A percentile compares a stretch with the other conserved stretches of the same genome.
phyloP scores from a whole-genome alignment of 768 basidiomycete genomes.

The Solioccasus polychromus region DNA sequence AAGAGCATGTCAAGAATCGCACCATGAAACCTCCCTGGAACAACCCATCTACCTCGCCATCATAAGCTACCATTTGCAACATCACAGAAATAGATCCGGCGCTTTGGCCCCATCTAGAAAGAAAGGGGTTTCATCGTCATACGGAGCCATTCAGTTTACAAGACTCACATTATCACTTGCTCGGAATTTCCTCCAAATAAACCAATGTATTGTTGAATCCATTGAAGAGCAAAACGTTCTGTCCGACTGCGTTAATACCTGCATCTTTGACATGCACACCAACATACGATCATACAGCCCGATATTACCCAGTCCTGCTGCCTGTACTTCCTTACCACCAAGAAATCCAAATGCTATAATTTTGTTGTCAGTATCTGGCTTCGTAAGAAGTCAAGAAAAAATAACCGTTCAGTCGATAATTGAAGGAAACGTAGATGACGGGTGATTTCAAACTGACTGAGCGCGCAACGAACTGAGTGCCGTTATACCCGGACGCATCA shows the following conservation, averaged over 20 bases:
- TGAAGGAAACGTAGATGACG: conserved; percentile 19
- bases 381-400: background rate
- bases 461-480: conserved; percentile 17
- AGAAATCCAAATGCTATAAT: conserved; percentile 28
- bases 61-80: conserved; percentile 15
- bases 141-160: background rate
- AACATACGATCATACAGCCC: conserved; percentile 38
- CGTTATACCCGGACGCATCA: conserved; percentile 16
- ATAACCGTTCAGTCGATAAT: conserved; percentile 23
- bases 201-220: conserved; percentile 41
- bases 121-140: background rate
- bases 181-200: conserved; percentile 40
- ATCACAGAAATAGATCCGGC: conserved; percentile 10
- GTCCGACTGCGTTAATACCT: background rate
- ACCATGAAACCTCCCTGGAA: conserved; percentile 22
- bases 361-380: background rate
- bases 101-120: conserved; percentile 18
- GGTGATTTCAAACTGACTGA: conserved; percentile 20
- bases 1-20: background rate
- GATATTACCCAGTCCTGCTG: conserved; percentile 30
- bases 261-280: background rate
- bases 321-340: conserved; percentile 25
- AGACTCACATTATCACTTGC: conserved; percentile 26
- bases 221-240: conserved; percentile 38
- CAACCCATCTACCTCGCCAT: conserved; percentile 13